Evolutionary conservation across 2,329 filamentous ascomycete genomes (phyloP), one percentile per base, ranked within the genome.

Genomic region (Fusarium sulawesiense): DNA sequence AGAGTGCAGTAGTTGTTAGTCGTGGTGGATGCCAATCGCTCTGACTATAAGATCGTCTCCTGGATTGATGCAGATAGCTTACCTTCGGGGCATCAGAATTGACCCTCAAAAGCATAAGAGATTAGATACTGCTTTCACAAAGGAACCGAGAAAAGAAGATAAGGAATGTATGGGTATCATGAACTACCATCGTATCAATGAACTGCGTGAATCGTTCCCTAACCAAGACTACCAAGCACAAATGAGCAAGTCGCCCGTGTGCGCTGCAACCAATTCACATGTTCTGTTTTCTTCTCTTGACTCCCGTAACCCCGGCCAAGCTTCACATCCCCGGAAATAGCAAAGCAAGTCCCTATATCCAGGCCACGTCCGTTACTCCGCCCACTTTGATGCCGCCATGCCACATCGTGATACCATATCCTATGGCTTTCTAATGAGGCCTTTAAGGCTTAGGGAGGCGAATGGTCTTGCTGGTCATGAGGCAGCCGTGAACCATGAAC

Each of bases 401-500:
- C 53, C 47, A 66, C 56, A 29, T 14, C 58, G n/a, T 40, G 27
- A 32, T 55, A 50, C 64, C 64, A 61, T 70, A 60, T 67, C 62
- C 62, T 67, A 67, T 64, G 42, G 58, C 64, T 46, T 59, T 32
- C 50, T 25, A n/a, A 55, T 50, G 55, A 44, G 25, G 56, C 49
- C 16, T 32, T 79, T 81, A 91, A 61, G 88, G 94, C 88, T 99
- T 99, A 18, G 96, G 96, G 72, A 99, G 94, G 79, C 96, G 93
- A 76, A 99, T 89, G 32, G 90, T 95, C 87, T 95, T 97, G 84
- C 93, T 97, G 70, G 95, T 92, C 96, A 99, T 98, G 77, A 96
- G 82, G 78, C 92, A 97, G 21, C 94, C 96, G 78, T 97, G 93
- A n/a, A 94, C 74, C 63, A 97, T 85, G 81, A 98, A 99, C 64